Percentiles rank a stretch among this genome's conserved stretches.
These are phyloP conservation scores for Silene coronaria DNA, from an alignment of 179 eudicot species.

Conservation along the genomic window DNA sequence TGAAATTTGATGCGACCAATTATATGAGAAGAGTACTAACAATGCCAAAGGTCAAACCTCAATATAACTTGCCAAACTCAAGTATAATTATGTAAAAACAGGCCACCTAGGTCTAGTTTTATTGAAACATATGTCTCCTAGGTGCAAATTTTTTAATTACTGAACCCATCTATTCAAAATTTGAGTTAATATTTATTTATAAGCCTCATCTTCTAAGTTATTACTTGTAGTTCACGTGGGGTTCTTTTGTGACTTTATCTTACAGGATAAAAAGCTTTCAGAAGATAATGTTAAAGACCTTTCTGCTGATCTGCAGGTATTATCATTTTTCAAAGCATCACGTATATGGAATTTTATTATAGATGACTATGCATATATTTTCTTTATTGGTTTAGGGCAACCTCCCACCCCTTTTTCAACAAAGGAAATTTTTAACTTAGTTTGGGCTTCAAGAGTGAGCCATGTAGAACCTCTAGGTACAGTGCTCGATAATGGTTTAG, in stretches of 20 bases:
- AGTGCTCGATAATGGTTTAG: background rate
- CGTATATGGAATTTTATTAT: background rate
- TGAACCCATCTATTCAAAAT: background rate
- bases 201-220: background rate
- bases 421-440: background rate
- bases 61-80: no score
- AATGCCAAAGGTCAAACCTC: background rate
- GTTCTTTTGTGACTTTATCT: conserved; percentile 9
- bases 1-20: background rate
- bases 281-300: conserved; percentile 89
- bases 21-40: background rate
- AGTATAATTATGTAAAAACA: background rate
- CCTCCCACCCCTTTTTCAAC: background rate
- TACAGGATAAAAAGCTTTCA: conserved; percentile 92
- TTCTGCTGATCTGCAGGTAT: conserved; percentile 81
- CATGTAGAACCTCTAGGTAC: background rate
- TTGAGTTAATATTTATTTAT: background rate
- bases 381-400: background rate
- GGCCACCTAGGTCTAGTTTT: background rate
- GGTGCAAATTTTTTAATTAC: background rate
- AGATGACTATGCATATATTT: background rate
- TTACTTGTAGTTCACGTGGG: background rate
- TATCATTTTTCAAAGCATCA: conserved; percentile 2
- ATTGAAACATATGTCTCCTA: background rate
- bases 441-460: background rate